phyloP scores from a whole-genome alignment of 78 protist species.

The Polysphondylium violaceum region DNA sequence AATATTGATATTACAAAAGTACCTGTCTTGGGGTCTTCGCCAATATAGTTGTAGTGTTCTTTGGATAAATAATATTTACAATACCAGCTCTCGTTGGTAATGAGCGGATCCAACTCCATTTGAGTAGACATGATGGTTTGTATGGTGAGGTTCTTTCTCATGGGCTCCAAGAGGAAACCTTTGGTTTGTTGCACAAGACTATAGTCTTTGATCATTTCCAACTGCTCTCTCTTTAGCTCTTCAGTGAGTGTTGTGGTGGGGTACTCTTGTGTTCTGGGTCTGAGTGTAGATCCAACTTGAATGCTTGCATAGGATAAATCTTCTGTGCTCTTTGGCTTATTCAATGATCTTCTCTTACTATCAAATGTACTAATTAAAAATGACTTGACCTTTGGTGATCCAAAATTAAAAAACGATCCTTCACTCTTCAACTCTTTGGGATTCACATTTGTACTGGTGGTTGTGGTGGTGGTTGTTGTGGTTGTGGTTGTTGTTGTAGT shows the following conservation, averaged over 20 bases:
- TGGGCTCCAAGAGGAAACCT: slow-evolving; percentile 41
- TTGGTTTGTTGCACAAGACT: slow-evolving; percentile 28
- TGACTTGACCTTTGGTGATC: slow-evolving; percentile 36
- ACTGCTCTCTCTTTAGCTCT: background rate
- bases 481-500: background rate
- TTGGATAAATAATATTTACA: slow-evolving; percentile 33
- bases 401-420: slow-evolving; percentile 5
- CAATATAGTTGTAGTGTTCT: slow-evolving; percentile 59
- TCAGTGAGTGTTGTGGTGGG: background rate
- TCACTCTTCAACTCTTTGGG: background rate
- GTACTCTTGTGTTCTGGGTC: slow-evolving; percentile 32
- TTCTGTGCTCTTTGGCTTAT: background rate
- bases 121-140: background rate
- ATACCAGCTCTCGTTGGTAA: slow-evolving; percentile 69
- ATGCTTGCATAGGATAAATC: slow-evolving; percentile 4
- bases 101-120: slow-evolving; percentile 11
- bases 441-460: background rate
- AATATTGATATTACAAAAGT: slow-evolving; percentile 33
- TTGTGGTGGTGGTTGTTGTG: background rate
- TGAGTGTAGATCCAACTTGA: background rate
- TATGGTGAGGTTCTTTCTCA: background rate
- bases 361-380: slow-evolving; percentile 11
- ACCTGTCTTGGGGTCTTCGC: slow-evolving; percentile 58
- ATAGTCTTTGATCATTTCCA: slow-evolving; percentile 18
- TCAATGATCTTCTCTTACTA: slow-evolving; percentile 5